Base-by-base conservation (phyloP, 208 protist genomes). In the Sergeia podlipaevii region DNA sequence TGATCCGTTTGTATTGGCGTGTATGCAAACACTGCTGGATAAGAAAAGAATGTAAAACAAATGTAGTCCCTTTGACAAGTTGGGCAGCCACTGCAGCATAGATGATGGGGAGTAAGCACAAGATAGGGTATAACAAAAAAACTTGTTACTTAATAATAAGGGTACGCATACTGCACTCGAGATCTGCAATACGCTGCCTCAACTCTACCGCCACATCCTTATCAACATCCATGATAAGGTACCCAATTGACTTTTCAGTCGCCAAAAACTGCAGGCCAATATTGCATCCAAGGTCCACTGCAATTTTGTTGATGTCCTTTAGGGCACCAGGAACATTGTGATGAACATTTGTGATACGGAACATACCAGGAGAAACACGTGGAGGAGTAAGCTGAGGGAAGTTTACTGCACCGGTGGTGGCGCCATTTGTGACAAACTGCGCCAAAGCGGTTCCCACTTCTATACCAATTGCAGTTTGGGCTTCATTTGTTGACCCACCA, bases 401-500 rank as follows among this genome's bases (percentile, higher is more conserved):
- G 53, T 98, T 98, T 6, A 97, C 91, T 0, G 89, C 77, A 18
- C 90, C 85, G 4, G 65, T 55, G 0, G 94, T 97, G 26, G 50
- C 54, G 33, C 94, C 94, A 10, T 29, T 65, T 15, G 80, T 97
- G 24, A 97, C 81, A 60, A 86, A 97, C 21, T 82, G 50, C 10
- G 81, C 82, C 44, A 98, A 68, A 7, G 88, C 70, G n/a, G 37
- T 56, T 0, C 85, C 79, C 11, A 98, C 92, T 52, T 97, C 96
- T 17, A 72, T 24, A 17, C 91, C 94, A 41, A 98, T 98, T 0
- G 85, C 75, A 4, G 53, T 65, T 67, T 98, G 94, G 7, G 94
- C 93, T 57, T 97, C 93, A 32, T 85, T 70, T 0, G 96, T 98
- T 2, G 81, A 95, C 6, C 96, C 96, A 15, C 89, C 94, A 39